Evolutionary conservation across 2,329 filamentous ascomycete species (phyloP).

Genomic region (Aspergillus eucalypticola): DNA sequence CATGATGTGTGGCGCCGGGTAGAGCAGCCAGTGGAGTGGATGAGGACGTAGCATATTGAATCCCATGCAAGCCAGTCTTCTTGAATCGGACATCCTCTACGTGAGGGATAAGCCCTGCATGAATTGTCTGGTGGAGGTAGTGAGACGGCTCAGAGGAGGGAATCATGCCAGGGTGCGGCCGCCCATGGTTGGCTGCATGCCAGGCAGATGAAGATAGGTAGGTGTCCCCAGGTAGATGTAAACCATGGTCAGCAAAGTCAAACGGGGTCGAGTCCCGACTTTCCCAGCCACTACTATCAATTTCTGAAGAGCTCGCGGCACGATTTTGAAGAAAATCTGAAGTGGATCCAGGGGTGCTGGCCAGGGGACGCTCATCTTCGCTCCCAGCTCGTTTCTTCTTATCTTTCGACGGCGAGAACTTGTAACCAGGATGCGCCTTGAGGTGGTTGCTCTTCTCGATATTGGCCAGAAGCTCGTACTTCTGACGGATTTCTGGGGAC

Average conservation of each 20-base stretch:
- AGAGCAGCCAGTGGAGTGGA: constrained; percentile 44
- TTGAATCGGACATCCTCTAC: constrained; percentile 50
- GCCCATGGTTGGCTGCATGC: constrained; percentile 53
- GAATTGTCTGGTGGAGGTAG: constrained; percentile 54
- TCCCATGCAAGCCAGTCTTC: constrained; percentile 32
- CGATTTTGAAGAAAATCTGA: constrained; percentile 25
- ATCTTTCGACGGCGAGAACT: constrained; percentile 69
- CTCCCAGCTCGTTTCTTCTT: constrained; percentile 63
- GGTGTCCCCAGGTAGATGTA: constrained; percentile 14
- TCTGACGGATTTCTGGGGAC: constrained; percentile 66
- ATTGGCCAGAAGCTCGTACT: constrained; percentile 76
- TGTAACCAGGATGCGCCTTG: constrained; percentile 84
- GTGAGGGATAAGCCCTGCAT: constrained; percentile 40
- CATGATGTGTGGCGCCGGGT: constrained; percentile 45
- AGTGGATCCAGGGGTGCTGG: constrained; percentile 20
- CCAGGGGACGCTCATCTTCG: constrained; percentile 34
- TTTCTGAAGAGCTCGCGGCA: constrained; percentile 29
- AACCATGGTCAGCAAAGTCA: constrained; percentile 27
- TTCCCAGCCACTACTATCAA: constrained; percentile 27
- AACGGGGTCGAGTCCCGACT: constrained; percentile 41
- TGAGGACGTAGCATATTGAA: constrained; percentile 29
- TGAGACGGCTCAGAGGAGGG: constrained; percentile 48
- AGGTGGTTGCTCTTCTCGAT: constrained; percentile 83
- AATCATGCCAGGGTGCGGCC: constrained; percentile 50
- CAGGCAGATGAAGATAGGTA: constrained; percentile 51